These are phyloP conservation scores for Lithocarpus polystachyus DNA, from an alignment of 306 rosid species.

Conservation along the genomic window DNA sequence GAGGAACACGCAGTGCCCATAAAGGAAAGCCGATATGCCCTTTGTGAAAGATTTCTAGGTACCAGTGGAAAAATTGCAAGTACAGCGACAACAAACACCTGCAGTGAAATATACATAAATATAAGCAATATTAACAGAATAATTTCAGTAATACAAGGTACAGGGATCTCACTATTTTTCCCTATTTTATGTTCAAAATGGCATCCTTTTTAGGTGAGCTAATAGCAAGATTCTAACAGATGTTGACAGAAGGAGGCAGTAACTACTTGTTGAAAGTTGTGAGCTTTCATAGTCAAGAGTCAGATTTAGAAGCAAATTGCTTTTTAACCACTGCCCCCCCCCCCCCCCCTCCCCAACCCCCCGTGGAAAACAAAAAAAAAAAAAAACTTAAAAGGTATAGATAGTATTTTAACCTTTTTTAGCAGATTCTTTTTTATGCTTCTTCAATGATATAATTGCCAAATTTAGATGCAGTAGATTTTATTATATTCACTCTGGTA, in stretches of 20 bases:
- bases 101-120: slow-evolving; percentile 9
- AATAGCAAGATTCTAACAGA: no score
- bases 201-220: no score
- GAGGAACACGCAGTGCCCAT: slow-evolving; percentile 87
- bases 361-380: no score
- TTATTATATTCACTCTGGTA: background rate
- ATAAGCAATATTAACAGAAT: slow-evolving; percentile 19
- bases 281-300: no score
- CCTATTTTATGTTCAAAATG: no score
- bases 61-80: slow-evolving; percentile 81
- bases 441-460: background rate
- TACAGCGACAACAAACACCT: slow-evolving; percentile 90
- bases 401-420: background rate
- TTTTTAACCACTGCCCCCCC: no score
- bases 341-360: no score
- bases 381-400: no score
- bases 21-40: slow-evolving; percentile 88
- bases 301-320: no score
- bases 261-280: no score
- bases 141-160: background rate
- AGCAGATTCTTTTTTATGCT: background rate
- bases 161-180: background rate
- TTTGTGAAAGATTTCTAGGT: slow-evolving; percentile 68
- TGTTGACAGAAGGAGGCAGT: no score
- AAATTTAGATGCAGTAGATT: background rate